Evolutionary conservation across 441 rosid species (phyloP).

Genomic region (Euphorbia schlechtendalii): DNA sequence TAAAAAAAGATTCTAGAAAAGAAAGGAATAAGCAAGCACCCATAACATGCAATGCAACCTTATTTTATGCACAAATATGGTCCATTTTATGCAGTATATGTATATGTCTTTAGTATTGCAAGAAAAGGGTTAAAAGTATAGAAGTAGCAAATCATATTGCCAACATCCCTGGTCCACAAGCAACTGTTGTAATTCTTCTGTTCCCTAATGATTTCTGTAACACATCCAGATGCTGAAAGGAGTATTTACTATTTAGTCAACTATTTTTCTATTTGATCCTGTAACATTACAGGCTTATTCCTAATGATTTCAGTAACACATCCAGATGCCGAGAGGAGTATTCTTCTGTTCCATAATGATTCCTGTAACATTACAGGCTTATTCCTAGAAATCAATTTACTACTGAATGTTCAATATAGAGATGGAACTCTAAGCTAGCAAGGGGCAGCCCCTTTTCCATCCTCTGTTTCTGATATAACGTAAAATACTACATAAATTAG

Average conservation of each 20-base stretch:
- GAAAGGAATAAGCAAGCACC: background rate
- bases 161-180: background rate
- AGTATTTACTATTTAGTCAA: background rate
- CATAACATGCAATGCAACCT: background rate
- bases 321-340: too few relatives aligned
- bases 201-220: background rate
- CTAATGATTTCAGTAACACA: too few relatives aligned
- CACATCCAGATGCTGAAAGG: background rate
- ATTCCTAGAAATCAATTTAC: too few relatives aligned
- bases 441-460: too few relatives aligned
- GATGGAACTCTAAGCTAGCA: too few relatives aligned
- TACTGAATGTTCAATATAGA: too few relatives aligned
- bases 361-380: background rate
- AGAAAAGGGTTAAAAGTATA: background rate
- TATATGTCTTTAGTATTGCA: background rate
- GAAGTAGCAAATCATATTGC: background rate
- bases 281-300: background rate
- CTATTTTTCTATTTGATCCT: background rate
- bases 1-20: background rate
- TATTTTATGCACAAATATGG: background rate
- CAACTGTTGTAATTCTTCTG: background rate
- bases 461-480: too few relatives aligned
- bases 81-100: background rate
- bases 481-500: too few relatives aligned
- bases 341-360: too few relatives aligned